A percentile compares a stretch with the other conserved stretches of the same genome.
Conservation (phyloP, 805 yeast species). For the Wickerhamia fluorescens region DNA sequence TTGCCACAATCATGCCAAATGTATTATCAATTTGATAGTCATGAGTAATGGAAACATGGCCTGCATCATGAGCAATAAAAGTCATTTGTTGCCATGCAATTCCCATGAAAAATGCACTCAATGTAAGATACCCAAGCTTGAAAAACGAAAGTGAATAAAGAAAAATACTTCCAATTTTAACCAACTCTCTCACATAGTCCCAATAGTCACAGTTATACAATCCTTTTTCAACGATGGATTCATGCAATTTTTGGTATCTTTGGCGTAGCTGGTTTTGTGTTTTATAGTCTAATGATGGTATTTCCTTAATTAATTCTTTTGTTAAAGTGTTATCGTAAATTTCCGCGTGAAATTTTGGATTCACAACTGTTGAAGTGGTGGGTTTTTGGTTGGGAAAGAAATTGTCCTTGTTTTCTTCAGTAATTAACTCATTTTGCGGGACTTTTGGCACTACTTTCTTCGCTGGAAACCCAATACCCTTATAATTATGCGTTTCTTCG, state of each 20-base stretch:
- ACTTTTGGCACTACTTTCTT: conserved; percentile 43
- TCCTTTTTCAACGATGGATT: conserved; percentile 46
- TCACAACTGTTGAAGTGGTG: conserved; percentile 3
- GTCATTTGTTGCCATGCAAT: conserved; percentile 85
- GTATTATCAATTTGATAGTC: conserved; percentile 69
- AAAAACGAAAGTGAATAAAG: conserved; percentile 44
- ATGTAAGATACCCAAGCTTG: conserved; percentile 34
- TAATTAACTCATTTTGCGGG: conserved; percentile 41
- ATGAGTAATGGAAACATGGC: conserved; percentile 79
- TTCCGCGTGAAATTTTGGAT: conserved; percentile 23
- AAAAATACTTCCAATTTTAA: conserved; percentile 52
- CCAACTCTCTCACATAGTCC: conserved; percentile 62
- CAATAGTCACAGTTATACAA: conserved; percentile 68
- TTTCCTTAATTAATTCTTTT: conserved; percentile 43
- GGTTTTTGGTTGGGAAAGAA: conserved; percentile 28
- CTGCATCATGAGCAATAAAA: conserved; percentile 86
- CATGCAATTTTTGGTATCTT: conserved; percentile 58
- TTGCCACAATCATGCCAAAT: conserved; percentile 66
- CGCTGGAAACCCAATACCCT: conserved; percentile 32
- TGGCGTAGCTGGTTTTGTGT: conserved; percentile 54
- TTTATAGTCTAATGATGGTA: conserved; percentile 61
- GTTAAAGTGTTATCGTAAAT: conserved; percentile 51
- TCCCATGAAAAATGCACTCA: conserved; percentile 64
- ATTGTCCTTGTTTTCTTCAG: conserved; percentile 25
- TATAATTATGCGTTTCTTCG: conserved; percentile 9